These are phyloP conservation scores for Rhizoclosmatium sp. DNA, from an alignment of 192 early-diverging fungal species.

Conservation along the genomic window DNA sequence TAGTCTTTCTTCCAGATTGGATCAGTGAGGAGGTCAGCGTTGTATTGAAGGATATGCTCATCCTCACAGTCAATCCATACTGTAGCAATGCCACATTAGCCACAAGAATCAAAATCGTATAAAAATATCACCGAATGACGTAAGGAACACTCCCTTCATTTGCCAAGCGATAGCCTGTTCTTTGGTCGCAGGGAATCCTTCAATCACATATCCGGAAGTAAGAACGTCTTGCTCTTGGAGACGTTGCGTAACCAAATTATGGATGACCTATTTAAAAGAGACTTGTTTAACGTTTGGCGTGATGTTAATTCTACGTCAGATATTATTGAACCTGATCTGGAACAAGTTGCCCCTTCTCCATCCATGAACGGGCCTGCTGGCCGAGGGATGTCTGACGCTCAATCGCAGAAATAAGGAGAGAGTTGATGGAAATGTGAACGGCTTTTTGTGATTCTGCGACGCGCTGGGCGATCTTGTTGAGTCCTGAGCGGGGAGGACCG, in stretches of 20 bases:
- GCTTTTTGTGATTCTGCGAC: slow-evolving; percentile 47
- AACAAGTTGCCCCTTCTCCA: slow-evolving; percentile 61
- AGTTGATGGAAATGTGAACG: slow-evolving; percentile 51
- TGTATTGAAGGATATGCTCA: slow-evolving; percentile 43
- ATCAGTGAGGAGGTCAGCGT: slow-evolving; percentile 47
- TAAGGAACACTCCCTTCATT: slow-evolving; percentile 46
- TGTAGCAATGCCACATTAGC: not conserved
- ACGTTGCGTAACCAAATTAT: slow-evolving; percentile 51
- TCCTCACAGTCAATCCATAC: slow-evolving; percentile 46
- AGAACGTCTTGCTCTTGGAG: slow-evolving; percentile 57
- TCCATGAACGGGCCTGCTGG: slow-evolving; percentile 55
- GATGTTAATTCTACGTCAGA: too few relatives aligned
- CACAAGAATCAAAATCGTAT: not conserved
- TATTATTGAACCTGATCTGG: slow-evolving; percentile 42
- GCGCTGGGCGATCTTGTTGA: slow-evolving; percentile 37
- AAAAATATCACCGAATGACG: slow-evolving; percentile 44
- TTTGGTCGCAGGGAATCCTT: slow-evolving; percentile 62
- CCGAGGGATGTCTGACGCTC: slow-evolving; percentile 56
- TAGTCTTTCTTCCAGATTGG: slow-evolving; percentile 53
- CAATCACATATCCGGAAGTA: slow-evolving; percentile 51
- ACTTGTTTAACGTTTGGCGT: too few relatives aligned
- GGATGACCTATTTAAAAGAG: slow-evolving; percentile 39
- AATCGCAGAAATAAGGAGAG: slow-evolving; percentile 50
- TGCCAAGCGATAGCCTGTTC: slow-evolving; percentile 57
- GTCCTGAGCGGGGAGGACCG: slow-evolving; percentile 29